Base-by-base conservation (phyloP, 805 yeast genomes). In the Hanseniaspora mollemarum region DNA sequence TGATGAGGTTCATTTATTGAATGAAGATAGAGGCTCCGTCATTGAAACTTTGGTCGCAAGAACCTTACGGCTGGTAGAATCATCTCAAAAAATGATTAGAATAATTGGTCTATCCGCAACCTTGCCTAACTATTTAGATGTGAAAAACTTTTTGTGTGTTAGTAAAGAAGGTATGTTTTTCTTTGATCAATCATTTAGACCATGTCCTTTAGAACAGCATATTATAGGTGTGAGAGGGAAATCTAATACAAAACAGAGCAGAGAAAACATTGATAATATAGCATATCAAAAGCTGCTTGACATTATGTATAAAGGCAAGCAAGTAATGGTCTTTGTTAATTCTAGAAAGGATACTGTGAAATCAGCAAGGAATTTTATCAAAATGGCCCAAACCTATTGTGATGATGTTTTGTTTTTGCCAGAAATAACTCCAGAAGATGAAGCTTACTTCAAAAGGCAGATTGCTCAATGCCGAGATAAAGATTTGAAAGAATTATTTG, bases 11-110 rank as follows among this genome's bases (percentile, higher is more conserved):
- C 98, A 92, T 72, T 70, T 92, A 60, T 72, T 92, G 49, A 97
- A 92, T 59, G 98, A 92, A 75, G 98, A 92, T 51, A 78, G 98
- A 70, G 98, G 98, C 59, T 86, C 96, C 8, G 98, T 92, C 6
- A 86, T 92, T 55, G 98, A 92, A 64, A 87, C 96, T 0, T 70
- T 88, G 48, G 96, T 88, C 2, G 95, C 96, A 0, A 77, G 97
- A 66, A 92, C 98, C 0, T 72, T 88, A 54, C 71, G 98, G 53
- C 96, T 88, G 61, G 97, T 92, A 4, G 99, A 92, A 62, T 78
- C 94, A 54, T 77, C 94, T 0, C 99, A 92, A 62, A 80, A 85
- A 46, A 81, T 88, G 88, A 88, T 90, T 55, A 71, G 96, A 58
- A 87, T 90, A n/a, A 79, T 87, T 25, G 97, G 96, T 57, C 69